A percentile compares a stretch with the other conserved stretches of the same genome.
Conservation (phyloP, 2,329 filamentous ascomycete species). For the Colletotrichum simmondsii region DNA sequence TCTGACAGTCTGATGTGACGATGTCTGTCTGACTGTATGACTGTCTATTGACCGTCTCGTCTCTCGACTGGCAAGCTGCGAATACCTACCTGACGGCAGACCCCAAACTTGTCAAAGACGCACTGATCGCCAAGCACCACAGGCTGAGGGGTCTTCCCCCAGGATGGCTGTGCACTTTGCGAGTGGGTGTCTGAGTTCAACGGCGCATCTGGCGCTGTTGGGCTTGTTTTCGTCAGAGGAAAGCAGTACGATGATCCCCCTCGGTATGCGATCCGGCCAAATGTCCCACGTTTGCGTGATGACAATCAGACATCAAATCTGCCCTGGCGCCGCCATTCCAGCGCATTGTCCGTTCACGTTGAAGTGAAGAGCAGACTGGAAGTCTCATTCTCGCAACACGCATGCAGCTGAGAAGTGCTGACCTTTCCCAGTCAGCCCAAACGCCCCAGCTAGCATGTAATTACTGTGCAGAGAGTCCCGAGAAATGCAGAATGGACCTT, state of each 20-base stretch:
- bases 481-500: neutral
- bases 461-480: neutral
- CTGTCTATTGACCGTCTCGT: neutral
- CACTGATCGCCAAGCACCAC: neutral
- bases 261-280: neutral
- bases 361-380: neutral
- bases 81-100: neutral
- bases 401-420: neutral
- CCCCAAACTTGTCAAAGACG: neutral
- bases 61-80: neutral
- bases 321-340: neutral
- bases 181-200: neutral
- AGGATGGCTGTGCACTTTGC: constrained; percentile 14
- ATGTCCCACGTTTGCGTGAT: neutral
- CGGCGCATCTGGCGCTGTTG: neutral
- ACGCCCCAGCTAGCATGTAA: neutral
- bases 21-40: neutral
- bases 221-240: neutral
- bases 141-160: neutral
- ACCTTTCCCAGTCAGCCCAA: neutral
- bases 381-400: neutral
- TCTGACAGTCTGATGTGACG: neutral
- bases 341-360: neutral
- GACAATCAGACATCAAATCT: neutral
- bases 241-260: neutral